Percentiles rank a stretch among this genome's conserved stretches.
Conservation (phyloP, 208 protist genomes). For the Crithidia expoeki region DNA sequence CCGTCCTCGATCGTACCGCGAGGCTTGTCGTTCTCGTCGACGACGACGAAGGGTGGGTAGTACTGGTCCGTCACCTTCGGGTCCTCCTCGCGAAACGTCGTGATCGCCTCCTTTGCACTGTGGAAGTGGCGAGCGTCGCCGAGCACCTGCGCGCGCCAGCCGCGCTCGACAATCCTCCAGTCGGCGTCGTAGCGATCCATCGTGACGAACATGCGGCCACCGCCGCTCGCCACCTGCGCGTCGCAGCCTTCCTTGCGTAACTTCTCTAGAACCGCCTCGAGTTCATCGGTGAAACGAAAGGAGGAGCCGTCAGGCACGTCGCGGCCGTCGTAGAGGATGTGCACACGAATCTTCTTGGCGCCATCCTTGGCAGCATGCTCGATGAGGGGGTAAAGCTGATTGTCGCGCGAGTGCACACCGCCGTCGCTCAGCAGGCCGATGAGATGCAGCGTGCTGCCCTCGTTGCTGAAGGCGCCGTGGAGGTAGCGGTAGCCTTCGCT, state of each 20-base stretch:
- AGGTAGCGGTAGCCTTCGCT: conserved; percentile 93
- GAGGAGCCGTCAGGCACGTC: conserved; percentile 94
- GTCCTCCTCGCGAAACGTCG: conserved; percentile 84
- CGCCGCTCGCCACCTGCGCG: conserved; percentile 91
- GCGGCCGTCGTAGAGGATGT: conserved; percentile 94
- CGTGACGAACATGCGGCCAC: conserved; percentile 95
- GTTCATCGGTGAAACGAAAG: conserved; percentile 89
- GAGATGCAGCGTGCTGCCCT: conserved; percentile 88
- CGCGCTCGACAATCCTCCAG: conserved; percentile 95
- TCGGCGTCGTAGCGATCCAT: conserved; percentile 97
- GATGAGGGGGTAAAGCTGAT: conserved; percentile 92
- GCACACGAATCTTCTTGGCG: conserved; percentile 89
- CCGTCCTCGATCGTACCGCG: conserved; percentile 92
- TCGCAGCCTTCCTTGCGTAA: conserved; percentile 77
- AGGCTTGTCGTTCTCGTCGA: conserved; percentile 73
- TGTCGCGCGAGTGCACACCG: conserved; percentile 93
- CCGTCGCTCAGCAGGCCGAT: conserved; percentile 95
- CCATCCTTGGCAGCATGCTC: conserved; percentile 80
- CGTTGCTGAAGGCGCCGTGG: conserved; percentile 74
- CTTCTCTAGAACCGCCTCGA: conserved; percentile 89
- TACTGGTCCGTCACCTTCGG: conserved; percentile 92
- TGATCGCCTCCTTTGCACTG: conserved; percentile 90
- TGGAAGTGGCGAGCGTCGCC: conserved; percentile 88
- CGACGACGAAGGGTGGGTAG: conserved; percentile 92
- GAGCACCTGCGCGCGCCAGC: conserved; percentile 93